A percentile compares a stretch with the other conserved stretches of the same genome.
phyloP scores from a whole-genome alignment of 169 alveolate species.

The Cryptosporidium meleagridis region DNA sequence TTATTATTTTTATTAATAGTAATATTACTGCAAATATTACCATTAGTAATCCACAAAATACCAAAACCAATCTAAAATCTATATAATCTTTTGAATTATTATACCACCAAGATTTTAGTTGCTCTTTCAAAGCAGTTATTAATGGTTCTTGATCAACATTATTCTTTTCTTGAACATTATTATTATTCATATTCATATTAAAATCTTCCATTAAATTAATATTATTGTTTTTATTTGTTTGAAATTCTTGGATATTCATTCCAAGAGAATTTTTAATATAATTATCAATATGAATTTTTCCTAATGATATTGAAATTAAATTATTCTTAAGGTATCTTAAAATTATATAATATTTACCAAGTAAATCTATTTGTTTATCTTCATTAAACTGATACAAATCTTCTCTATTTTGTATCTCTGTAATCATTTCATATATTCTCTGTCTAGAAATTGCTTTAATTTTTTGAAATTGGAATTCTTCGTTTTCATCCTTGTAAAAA shows the following conservation, averaged over 20 bases:
- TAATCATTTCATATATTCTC: conserved; percentile 6
- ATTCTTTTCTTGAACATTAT: background rate
- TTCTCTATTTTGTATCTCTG: background rate
- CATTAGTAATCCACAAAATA: conserved; percentile 9
- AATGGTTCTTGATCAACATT: background rate
- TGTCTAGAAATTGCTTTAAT: conserved; percentile 27
- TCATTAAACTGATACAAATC: background rate
- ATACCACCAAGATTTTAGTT: conserved; percentile 28
- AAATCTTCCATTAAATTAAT: background rate
- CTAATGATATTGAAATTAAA: conserved; percentile 25
- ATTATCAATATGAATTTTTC: conserved; percentile 36
- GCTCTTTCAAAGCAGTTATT: background rate
- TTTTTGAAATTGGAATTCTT: background rate
- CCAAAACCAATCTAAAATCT: conserved; percentile 35
- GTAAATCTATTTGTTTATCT: background rate
- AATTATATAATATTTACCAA: background rate
- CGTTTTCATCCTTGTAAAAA: background rate
- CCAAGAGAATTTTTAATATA: conserved; percentile 17
- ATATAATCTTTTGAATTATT: conserved; percentile 31
- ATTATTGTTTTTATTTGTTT: background rate
- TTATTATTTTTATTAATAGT: background rate
- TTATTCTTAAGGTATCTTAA: conserved; percentile 2
- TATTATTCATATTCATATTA: background rate
- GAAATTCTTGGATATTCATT: background rate
- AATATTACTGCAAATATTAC: background rate